phyloP scores from a whole-genome alignment of 192 early-diverging fungal species.

The Mortierella claussenii region DNA sequence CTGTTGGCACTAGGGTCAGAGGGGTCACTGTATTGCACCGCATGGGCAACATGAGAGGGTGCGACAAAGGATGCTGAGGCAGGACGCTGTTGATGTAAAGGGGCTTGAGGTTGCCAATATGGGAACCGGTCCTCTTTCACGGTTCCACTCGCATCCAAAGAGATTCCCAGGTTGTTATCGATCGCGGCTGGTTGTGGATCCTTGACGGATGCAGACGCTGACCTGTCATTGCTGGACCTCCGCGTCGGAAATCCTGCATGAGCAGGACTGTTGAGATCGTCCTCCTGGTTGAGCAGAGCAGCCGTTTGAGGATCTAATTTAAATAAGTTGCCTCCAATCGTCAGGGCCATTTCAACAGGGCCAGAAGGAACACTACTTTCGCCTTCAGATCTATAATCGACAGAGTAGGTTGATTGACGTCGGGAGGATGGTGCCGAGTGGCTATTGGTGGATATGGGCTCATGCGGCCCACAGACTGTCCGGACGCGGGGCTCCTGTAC shows the following conservation, averaged over 20 bases:
- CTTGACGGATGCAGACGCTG: not conserved
- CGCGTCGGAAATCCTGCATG: not conserved
- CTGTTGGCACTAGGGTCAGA: slow-evolving; percentile 3
- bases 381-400: slow-evolving; percentile 2
- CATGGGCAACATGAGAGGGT: too few species aligned
- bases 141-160: slow-evolving; percentile 43
- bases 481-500: slow-evolving; percentile 46
- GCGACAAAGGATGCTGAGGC: not conserved
- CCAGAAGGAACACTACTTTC: not conserved
- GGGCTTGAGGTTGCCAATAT: slow-evolving; percentile 42
- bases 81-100: slow-evolving; percentile 10
- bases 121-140: slow-evolving; percentile 48
- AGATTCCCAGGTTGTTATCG: slow-evolving; percentile 42
- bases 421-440: slow-evolving; percentile 8
- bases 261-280: not conserved
- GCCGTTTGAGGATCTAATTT: slow-evolving; percentile 37
- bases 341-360: slow-evolving; percentile 30
- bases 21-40: not conserved
- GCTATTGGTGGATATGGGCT: slow-evolving; percentile 11
- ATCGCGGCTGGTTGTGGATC: not conserved
- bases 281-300: slow-evolving; percentile 16
- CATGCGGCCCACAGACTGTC: slow-evolving; percentile 35
- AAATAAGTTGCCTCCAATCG: slow-evolving; percentile 30
- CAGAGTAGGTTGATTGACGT: slow-evolving; percentile 15
- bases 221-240: slow-evolving; percentile 6